phyloP scores from a whole-genome alignment of 371 early-diverging fungal species.

The Sporodiniella umbellata region DNA sequence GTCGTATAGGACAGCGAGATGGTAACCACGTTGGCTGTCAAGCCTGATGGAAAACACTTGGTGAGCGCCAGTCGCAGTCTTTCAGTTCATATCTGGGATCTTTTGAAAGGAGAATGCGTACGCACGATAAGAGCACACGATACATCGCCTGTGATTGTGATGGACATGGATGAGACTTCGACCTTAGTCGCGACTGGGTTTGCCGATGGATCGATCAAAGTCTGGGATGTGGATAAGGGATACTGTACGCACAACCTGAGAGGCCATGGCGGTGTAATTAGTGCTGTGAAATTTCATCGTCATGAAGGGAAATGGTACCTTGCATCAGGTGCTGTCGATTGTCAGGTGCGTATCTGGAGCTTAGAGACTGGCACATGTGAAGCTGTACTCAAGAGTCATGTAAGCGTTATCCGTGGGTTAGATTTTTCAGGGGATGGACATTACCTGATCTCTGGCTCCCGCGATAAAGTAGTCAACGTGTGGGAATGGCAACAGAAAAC shows the following conservation, averaged over 20 bases:
- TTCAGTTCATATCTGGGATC: slow-evolving; percentile 77
- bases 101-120: slow-evolving; percentile 59
- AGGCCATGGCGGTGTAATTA: slow-evolving; percentile 90
- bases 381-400: slow-evolving; percentile 80
- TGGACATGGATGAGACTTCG: slow-evolving; percentile 86
- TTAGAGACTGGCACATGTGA: slow-evolving; percentile 68
- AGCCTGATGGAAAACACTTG: slow-evolving; percentile 74
- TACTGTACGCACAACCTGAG: slow-evolving; percentile 93
- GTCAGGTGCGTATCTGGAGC: slow-evolving; percentile 89
- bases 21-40: slow-evolving; percentile 84
- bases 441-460: slow-evolving; percentile 82
- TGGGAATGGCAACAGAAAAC: slow-evolving; percentile 79
- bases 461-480: slow-evolving; percentile 93
- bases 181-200: slow-evolving; percentile 94
- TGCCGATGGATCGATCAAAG: slow-evolving; percentile 92
- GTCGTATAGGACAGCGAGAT: slow-evolving; percentile 84
- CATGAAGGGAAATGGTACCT: slow-evolving; percentile 59
- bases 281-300: slow-evolving; percentile 81
- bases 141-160: slow-evolving; percentile 82
- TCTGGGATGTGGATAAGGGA: slow-evolving; percentile 94
- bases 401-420: slow-evolving; percentile 89
- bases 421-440: slow-evolving; percentile 74
- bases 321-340: slow-evolving; percentile 88
- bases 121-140: slow-evolving; percentile 86
- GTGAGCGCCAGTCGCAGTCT: slow-evolving; percentile 83